Conservation (phyloP, 1,284 basidiomycete genomes). For the Cryptococcus depauperatus region DNA sequence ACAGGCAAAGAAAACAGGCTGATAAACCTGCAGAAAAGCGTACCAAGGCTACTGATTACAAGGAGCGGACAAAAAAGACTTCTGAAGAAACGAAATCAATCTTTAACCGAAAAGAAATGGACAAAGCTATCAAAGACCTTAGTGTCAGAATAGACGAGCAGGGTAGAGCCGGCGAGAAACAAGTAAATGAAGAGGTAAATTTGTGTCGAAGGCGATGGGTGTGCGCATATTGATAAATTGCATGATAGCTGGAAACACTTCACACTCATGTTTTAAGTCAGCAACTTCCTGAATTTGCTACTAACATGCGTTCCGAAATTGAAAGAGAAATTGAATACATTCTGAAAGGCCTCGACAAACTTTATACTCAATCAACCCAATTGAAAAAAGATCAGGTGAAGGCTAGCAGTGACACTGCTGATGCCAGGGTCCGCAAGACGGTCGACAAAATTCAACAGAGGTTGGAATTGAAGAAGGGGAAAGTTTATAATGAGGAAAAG, state of each 20-base stretch:
- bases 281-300: constrained; percentile 19
- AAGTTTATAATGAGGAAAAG: constrained; percentile 17
- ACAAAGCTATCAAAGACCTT: constrained; percentile 15
- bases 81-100: constrained; percentile 10
- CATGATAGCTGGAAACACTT: constrained; percentile 7
- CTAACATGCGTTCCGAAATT: constrained; percentile 20
- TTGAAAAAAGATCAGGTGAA: constrained; percentile 33
- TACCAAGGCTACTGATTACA: constrained; percentile 13
- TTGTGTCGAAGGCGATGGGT: too few relatives aligned
- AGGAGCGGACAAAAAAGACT: constrained; percentile 6
- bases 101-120: constrained; percentile 16
- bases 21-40: constrained; percentile 1
- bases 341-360: constrained; percentile 36
- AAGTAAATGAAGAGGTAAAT: constrained; percentile 28
- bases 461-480: constrained; percentile 16
- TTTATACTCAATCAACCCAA: constrained; percentile 31
- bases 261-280: constrained; percentile 13
- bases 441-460: constrained; percentile 19
- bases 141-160: constrained; percentile 27
- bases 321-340: constrained; percentile 35
- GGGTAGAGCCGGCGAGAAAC: constrained; percentile 24
- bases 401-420: constrained; percentile 24
- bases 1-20: constrained; percentile 14
- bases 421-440: constrained; percentile 17
- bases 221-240: constrained; percentile 7